phyloP scores from a whole-genome alignment of 106 monocot genomes.

The Dioscorea dumetorum region DNA sequence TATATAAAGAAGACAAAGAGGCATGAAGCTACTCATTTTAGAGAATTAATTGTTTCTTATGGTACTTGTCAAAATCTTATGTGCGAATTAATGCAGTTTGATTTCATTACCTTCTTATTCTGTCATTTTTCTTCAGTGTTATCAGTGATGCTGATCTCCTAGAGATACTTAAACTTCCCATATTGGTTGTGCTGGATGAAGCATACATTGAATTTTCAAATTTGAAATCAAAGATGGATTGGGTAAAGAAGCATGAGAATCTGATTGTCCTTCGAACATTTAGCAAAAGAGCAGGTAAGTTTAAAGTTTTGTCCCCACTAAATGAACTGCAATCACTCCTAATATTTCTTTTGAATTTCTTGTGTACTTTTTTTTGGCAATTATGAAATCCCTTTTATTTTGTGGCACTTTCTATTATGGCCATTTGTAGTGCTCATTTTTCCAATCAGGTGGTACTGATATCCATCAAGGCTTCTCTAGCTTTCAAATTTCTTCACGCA shows the following conservation, averaged over 20 bases:
- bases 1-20: background rate
- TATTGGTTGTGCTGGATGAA: slow-evolving; percentile 95
- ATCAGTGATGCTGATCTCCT: slow-evolving; percentile 80
- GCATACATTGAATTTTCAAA: slow-evolving; percentile 96
- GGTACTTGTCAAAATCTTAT: background rate
- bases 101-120: background rate
- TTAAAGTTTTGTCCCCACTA: too few relatives aligned
- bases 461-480: background rate
- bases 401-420: background rate
- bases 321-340: too few relatives aligned
- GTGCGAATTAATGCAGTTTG: background rate
- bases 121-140: slow-evolving; percentile 41
- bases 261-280: slow-evolving; percentile 95
- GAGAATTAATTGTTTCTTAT: too few relatives aligned
- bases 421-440: background rate
- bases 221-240: slow-evolving; percentile 80
- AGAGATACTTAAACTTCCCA: slow-evolving; percentile 66
- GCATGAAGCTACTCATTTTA: background rate
- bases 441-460: background rate
- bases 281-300: slow-evolving; percentile 96
- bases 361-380: background rate
- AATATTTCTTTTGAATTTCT: background rate
- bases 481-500: background rate
- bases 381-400: background rate
- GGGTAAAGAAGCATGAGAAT: slow-evolving; percentile 98